These are phyloP conservation scores for Scopulariopsis brevicaulis DNA, from an alignment of 2,329 filamentous ascomycete genomes.

Conservation along the genomic window DNA sequence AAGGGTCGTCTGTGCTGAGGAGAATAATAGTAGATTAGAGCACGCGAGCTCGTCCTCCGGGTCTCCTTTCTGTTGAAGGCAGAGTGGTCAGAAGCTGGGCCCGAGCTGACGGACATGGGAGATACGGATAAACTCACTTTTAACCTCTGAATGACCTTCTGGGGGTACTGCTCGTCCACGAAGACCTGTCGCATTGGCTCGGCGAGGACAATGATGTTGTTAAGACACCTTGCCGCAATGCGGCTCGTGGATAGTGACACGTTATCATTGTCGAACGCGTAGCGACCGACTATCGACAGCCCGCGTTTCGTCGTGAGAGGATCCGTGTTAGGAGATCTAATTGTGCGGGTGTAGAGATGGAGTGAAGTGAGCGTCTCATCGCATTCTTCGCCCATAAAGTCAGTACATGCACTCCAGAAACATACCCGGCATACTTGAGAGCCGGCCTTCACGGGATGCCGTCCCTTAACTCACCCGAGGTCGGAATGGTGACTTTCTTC, in stretches of 20 bases:
- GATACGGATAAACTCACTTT: not conserved
- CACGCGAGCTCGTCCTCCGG: constrained; percentile 9
- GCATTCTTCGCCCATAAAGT: not conserved
- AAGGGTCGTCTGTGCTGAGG: constrained; percentile 7
- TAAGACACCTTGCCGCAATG: constrained; percentile 4
- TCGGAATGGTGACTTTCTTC: not conserved
- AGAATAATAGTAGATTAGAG: constrained; percentile 9
- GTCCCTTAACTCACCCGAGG: not conserved
- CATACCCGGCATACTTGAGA: too few species aligned
- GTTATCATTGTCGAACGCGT: not conserved
- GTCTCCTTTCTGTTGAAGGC: constrained; percentile 5
- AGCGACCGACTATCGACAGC: constrained; percentile 2
- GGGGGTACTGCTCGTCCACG: constrained; percentile 7
- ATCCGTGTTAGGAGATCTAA: not conserved
- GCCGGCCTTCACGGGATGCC: too few species aligned
- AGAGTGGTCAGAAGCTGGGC: not conserved
- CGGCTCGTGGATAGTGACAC: not conserved
- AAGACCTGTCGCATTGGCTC: constrained; percentile 8
- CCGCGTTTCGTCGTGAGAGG: constrained; percentile 2
- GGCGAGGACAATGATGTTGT: constrained; percentile 9
- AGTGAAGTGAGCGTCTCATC: constrained; percentile 3
- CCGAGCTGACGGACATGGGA: not conserved
- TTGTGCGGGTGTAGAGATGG: constrained; percentile 4
- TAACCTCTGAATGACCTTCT: constrained; percentile 6
- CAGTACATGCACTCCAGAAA: not conserved